A percentile compares a stretch with the other conserved stretches of the same genome.
Conservation (phyloP, 2,329 filamentous ascomycete genomes). For the Fusarium pseudograminearum region DNA sequence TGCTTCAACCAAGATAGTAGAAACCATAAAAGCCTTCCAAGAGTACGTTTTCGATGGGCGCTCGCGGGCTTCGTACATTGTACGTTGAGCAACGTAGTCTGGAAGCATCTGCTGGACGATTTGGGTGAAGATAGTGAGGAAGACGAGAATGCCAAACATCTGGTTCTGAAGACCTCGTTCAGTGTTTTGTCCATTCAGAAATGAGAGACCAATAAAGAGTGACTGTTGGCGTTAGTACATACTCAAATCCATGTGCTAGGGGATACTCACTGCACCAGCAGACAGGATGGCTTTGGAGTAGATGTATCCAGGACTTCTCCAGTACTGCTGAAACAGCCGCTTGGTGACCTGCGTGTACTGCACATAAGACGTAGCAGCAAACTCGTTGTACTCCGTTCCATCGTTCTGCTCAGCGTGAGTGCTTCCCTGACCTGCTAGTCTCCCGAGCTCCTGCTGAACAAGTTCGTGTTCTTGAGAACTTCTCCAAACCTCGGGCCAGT, state of each 20-base stretch:
- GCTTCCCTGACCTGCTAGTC: constrained; percentile 14
- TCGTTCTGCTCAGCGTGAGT: background rate
- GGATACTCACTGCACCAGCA: constrained; percentile 49
- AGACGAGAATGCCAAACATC: constrained; percentile 79
- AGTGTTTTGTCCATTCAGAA: constrained; percentile 70
- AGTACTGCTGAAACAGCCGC: constrained; percentile 52
- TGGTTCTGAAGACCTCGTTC: constrained; percentile 77
- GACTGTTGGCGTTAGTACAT: constrained; percentile 17
- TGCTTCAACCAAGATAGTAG: constrained; percentile 72
- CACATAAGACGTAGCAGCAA: constrained; percentile 47
- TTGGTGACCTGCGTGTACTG: constrained; percentile 55
- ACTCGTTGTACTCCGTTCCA: constrained; percentile 46
- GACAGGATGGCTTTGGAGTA: constrained; percentile 64
- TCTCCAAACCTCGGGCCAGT: constrained; percentile 56
- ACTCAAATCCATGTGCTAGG: rapidly evolving
- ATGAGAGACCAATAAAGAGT: constrained; percentile 77
- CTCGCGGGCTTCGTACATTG: constrained; percentile 77
- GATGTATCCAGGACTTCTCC: constrained; percentile 67
- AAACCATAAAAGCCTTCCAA: constrained; percentile 75
- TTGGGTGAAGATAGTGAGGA: constrained; percentile 76
- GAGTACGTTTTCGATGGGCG: constrained; percentile 75
- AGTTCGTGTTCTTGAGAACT: constrained; percentile 48
- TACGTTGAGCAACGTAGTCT: constrained; percentile 75
- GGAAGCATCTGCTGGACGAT: constrained; percentile 77
- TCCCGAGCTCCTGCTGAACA: constrained; percentile 53